phyloP scores from a whole-genome alignment of 345 rosid genomes.

The Eucalyptus cloeziana region DNA sequence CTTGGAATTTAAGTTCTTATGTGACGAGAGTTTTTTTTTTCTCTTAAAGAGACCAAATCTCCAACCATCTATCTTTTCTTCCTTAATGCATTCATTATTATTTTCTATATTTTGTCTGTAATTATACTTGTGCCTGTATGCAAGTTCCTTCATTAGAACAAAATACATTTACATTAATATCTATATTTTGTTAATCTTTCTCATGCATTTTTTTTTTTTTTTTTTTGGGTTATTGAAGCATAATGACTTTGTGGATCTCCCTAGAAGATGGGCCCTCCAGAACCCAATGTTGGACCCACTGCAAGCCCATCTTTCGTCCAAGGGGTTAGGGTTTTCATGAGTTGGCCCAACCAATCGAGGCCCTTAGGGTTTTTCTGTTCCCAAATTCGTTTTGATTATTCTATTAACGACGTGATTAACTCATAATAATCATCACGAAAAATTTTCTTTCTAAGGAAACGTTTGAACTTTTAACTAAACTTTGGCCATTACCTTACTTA shows the following conservation, averaged over 20 bases:
- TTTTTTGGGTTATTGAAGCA: neutral
- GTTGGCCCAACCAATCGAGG: neutral
- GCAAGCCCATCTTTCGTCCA: neutral
- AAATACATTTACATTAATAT: neutral
- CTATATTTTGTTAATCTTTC: neutral
- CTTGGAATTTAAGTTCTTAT: neutral
- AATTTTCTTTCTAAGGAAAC: neutral
- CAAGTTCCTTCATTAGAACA: neutral
- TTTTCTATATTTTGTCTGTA: neutral
- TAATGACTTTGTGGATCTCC: neutral
- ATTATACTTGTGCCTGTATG: rapidly evolving
- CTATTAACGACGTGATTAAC: neutral
- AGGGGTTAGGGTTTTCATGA: neutral
- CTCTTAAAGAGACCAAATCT: neutral
- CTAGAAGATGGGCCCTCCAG: neutral
- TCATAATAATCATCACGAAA: neutral
- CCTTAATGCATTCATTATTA: neutral
- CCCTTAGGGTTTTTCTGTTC: neutral
- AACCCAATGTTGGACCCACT: neutral
- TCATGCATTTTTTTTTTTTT: neutral
- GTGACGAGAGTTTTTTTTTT: neutral
- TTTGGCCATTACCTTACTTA: neutral
- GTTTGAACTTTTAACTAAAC: neutral
- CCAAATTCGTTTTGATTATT: neutral
- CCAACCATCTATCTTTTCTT: neutral